Conservation (phyloP, 176 grass and related monocot genomes). For the Ensete glaucum region DNA sequence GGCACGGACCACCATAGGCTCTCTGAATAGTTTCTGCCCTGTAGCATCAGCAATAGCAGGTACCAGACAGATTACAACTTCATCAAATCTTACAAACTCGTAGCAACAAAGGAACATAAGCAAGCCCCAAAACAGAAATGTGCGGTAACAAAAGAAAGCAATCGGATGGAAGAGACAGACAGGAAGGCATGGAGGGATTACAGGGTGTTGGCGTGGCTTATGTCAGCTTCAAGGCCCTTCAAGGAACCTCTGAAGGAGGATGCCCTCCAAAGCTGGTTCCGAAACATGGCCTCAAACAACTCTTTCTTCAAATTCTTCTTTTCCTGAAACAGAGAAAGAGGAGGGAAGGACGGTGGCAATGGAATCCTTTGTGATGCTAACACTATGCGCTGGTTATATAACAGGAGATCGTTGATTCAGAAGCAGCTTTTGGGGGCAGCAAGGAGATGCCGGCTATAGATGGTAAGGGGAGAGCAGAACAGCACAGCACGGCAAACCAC, state of each 20-base stretch:
- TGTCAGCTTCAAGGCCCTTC: conserved; percentile 92
- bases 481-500: too few species aligned
- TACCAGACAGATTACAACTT: not conserved
- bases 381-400: not conserved
- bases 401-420: not conserved
- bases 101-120: not conserved
- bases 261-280: conserved; percentile 45
- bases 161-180: not conserved
- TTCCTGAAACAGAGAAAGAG: not conserved
- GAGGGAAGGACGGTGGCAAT: not conserved
- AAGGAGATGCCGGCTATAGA: not conserved
- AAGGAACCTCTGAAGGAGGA: conserved; percentile 67
- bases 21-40: conserved; percentile 86
- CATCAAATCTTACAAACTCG: not conserved
- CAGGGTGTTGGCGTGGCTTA: conserved; percentile 96
- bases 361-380: not conserved
- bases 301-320: not conserved
- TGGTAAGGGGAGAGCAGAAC: not conserved
- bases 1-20: conserved; percentile 79
- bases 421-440: too few species aligned
- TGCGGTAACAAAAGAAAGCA: conserved; percentile 5
- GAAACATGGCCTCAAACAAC: conserved; percentile 41
- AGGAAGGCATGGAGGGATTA: conserved; percentile 26
- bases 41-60: not conserved
- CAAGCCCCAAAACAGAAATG: not conserved